Percentiles rank a stretch among this genome's conserved stretches.
These are phyloP conservation scores for Medicago truncatula DNA, from an alignment of 306 rosid species.

Conservation along the genomic window MtrunA17r5.0-ANR NC_053045.1:36471501-36472000, in stretches of 20 bases:
- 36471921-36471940: background rate
- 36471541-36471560: constrained; percentile 43
- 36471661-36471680: constrained; percentile 6
- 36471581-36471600: background rate
- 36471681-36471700: constrained; percentile 3
- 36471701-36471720: constrained; percentile 4
- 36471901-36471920: background rate
- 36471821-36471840: background rate
- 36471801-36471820: background rate
- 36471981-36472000: background rate
- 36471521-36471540: constrained; percentile 47
- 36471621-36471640: background rate
- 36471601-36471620: background rate
- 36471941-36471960: background rate
- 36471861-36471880: constrained; percentile 18
- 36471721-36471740: constrained; percentile 4
- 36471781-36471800: background rate
- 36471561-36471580: background rate
- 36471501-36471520: constrained; percentile 57
- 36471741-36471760: constrained; percentile 26
- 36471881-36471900: constrained; percentile 1
- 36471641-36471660: constrained; percentile 23
- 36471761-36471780: constrained; percentile 1
- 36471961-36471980: background rate
- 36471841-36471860: background rate